Conservation (phyloP, 768 basidiomycete genomes). For the Boletus edulis region DNA sequence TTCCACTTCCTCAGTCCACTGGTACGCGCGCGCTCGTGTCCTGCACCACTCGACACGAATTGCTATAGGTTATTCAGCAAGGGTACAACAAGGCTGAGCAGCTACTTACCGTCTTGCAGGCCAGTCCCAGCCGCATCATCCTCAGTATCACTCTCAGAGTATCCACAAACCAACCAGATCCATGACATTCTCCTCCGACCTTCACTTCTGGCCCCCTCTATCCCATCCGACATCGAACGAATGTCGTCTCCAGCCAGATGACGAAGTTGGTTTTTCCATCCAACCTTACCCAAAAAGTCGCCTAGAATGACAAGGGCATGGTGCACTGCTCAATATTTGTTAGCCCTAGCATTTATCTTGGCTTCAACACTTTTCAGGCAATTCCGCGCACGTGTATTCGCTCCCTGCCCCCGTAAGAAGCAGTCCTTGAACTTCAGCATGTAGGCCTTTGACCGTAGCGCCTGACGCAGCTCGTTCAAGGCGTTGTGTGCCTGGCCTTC, state of each 20-base stretch:
- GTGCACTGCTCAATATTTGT: neutral
- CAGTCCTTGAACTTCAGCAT: neutral
- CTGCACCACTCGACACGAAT: too few relatives aligned
- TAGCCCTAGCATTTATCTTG: neutral
- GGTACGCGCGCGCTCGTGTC: too few relatives aligned
- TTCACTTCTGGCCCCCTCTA: neutral
- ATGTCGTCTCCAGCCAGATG: neutral
- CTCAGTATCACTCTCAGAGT: neutral
- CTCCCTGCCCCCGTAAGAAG: neutral
- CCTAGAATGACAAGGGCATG: neutral
- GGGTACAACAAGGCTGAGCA: too few relatives aligned
- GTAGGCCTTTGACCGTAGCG: neutral
- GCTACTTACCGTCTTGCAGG: neutral
- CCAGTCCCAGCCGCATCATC: neutral
- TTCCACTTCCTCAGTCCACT: too few relatives aligned
- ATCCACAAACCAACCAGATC: neutral
- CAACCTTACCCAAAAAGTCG: neutral
- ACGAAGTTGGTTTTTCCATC: neutral
- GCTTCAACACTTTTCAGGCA: neutral
- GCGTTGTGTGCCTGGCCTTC: too few relatives aligned
- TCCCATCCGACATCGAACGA: neutral
- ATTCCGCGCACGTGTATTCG: neutral
- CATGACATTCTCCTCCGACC: neutral
- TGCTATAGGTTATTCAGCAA: too few relatives aligned
- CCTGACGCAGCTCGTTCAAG: neutral